Evolutionary conservation across 192 early-diverging fungal genomes (phyloP), one percentile per base, ranked within the genome.

Genomic region (Linnemannia zychae): DNA sequence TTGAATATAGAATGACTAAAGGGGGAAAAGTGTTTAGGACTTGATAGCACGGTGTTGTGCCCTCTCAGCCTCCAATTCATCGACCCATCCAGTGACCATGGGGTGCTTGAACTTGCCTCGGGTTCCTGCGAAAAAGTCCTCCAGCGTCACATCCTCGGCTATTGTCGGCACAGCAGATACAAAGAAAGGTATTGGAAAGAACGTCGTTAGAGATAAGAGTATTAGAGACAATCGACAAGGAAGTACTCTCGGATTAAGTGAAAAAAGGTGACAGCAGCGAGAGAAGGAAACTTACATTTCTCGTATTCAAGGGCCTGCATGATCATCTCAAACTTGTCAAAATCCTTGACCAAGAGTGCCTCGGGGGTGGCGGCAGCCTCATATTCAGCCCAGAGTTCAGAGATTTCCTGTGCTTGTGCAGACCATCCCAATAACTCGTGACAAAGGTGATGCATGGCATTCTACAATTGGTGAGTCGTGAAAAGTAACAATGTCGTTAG

Each of bases 251-350:
- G n/a, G n/a, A n/a, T n/a, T n/a, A n/a, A n/a, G n/a, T n/a, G n/a
- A n/a, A n/a, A n/a, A n/a, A 9, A 44, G 40, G 4, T 44, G 40
- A 44, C 9, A 9, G 40, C 9, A 44, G 9, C 9, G 17, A 33
- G 28, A 3, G 12, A 17, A 28, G 46, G 16, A 12, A 11, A 12
- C 87, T 90, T 89, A 96, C 90, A 90, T 84, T 93, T 82, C 65
- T 99, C 97, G 80, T 99, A 99, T 82, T 98, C 97, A 38, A 95
- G 78, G 5, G 96, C 97, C 87, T 97, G 96, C 63, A 96, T 90
- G 75, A 97, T 95, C 96, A 99, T 97, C 87, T 99, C 97, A 92
- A 97, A 99, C 86, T 99, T 99, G 88, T 99, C 97, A 80, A 99
- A 84, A 82, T 99, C 96, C 63, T 97, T 96, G 49, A 97, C 96